Evolutionary conservation across 139 green algal species (phyloP).

Genomic region (Gonium pectorale): DNA sequence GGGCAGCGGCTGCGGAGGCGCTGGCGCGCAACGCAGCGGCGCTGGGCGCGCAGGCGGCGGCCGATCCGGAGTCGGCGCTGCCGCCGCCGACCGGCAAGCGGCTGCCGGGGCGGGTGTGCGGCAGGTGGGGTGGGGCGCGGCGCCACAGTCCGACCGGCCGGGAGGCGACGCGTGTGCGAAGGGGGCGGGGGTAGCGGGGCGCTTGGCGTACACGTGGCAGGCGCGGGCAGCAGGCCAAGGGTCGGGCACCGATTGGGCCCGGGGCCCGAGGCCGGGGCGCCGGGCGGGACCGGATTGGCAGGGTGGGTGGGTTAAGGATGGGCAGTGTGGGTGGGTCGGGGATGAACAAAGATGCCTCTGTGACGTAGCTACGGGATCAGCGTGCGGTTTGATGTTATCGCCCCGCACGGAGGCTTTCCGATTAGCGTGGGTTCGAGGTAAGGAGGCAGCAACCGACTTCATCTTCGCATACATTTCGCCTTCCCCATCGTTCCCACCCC

Average conservation of each 20-base stretch:
- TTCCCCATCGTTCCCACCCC: background rate
- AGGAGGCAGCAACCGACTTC: too few species aligned
- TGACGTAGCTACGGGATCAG: too few species aligned
- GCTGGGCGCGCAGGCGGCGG: background rate
- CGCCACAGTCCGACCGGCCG: background rate
- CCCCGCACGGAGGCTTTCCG: too few species aligned
- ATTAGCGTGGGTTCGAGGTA: too few species aligned
- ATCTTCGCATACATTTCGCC: background rate
- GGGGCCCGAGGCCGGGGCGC: background rate
- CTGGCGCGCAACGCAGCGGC: background rate
- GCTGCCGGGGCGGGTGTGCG: constrained; percentile 1
- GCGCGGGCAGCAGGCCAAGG: too few species aligned
- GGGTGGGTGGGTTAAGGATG: too few species aligned
- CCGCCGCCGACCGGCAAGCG: background rate
- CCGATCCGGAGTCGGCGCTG: background rate
- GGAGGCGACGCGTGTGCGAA: background rate
- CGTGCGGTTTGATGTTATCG: too few species aligned
- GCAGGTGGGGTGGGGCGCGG: background rate
- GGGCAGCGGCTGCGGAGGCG: background rate
- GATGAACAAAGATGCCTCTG: too few species aligned
- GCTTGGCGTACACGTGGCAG: too few species aligned
- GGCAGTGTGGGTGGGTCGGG: too few species aligned
- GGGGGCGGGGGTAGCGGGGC: background rate
- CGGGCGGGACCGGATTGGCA: too few species aligned
- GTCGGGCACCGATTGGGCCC: background rate